Evolutionary conservation across 495 filamentous ascomycete genomes (phyloP).

Genomic region (Xylaria castorea): DNA sequence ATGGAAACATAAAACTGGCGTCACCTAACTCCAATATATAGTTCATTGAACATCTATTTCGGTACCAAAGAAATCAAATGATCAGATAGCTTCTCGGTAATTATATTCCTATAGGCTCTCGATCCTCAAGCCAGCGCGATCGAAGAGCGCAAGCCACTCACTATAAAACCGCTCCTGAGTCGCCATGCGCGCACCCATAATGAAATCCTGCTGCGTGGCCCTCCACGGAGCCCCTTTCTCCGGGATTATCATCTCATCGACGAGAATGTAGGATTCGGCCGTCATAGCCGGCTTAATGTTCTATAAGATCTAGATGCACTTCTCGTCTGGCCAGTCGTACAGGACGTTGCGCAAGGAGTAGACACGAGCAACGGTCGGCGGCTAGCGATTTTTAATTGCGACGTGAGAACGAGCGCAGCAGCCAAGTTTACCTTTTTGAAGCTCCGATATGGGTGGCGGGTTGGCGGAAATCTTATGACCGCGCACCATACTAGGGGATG

Average conservation of each 20-base stretch:
- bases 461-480: too few species aligned
- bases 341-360: slow-evolving; percentile 58
- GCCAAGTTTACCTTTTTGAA: too few species aligned
- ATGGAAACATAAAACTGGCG: too few species aligned
- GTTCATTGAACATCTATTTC: slow-evolving; percentile 18
- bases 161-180: slow-evolving; percentile 40
- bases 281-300: slow-evolving; percentile 45
- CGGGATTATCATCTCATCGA: slow-evolving; percentile 56
- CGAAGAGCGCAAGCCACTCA: slow-evolving; percentile 49
- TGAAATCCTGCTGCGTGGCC: slow-evolving; percentile 50
- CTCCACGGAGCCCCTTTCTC: slow-evolving; percentile 45
- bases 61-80: slow-evolving; percentile 43
- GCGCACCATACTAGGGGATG: too few species aligned
- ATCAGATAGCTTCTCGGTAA: slow-evolving; percentile 38
- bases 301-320: slow-evolving; percentile 47
- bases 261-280: slow-evolving; percentile 46
- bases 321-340: slow-evolving; percentile 54
- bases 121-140: slow-evolving; percentile 45
- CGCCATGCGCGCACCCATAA: slow-evolving; percentile 49
- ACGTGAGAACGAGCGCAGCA: too few species aligned
- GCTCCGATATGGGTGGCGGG: too few species aligned
- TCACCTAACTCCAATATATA: too few species aligned
- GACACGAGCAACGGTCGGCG: too few species aligned
- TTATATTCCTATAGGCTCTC: slow-evolving; percentile 44
- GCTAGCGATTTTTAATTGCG: too few species aligned